Percentiles rank a stretch among this genome's conserved stretches.
Evolutionary conservation across 2,329 filamentous ascomycete genomes (phyloP).

Genomic region (Ophiostoma australiae): DNA sequence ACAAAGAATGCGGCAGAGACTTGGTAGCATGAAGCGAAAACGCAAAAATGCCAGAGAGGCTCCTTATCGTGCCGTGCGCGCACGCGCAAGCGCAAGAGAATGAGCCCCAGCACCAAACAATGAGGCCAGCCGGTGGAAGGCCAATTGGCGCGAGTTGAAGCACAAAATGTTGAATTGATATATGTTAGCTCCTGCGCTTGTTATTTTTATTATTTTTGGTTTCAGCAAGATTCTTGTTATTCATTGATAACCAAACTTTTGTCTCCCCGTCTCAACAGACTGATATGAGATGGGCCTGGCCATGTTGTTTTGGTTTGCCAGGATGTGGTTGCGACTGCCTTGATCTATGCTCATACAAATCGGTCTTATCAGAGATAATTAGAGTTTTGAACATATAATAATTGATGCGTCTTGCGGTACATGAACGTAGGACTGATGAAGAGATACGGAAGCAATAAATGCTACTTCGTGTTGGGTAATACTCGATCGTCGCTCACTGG

Average conservation of each 20-base stretch:
- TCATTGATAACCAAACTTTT: no score
- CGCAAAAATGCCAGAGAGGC: not conserved
- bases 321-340: not conserved
- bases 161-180: no score
- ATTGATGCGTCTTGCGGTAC: not conserved
- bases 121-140: not conserved
- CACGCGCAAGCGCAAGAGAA: not conserved
- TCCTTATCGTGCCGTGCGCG: not conserved
- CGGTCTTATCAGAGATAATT: not conserved
- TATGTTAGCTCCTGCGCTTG: no score
- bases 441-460: not conserved
- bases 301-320: not conserved
- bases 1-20: not conserved
- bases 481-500: not conserved
- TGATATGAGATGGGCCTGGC: no score
- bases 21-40: not conserved
- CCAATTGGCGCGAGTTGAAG: no score
- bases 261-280: no score
- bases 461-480: not conserved
- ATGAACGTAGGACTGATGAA: not conserved
- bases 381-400: not conserved
- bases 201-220: no score
- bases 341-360: not conserved
- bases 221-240: no score
- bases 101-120: not conserved